A percentile compares a stretch with the other conserved stretches of the same genome.
phyloP scores from a whole-genome alignment of 2,329 filamentous ascomycete species.

The Fusarium liriodendri region DNA sequence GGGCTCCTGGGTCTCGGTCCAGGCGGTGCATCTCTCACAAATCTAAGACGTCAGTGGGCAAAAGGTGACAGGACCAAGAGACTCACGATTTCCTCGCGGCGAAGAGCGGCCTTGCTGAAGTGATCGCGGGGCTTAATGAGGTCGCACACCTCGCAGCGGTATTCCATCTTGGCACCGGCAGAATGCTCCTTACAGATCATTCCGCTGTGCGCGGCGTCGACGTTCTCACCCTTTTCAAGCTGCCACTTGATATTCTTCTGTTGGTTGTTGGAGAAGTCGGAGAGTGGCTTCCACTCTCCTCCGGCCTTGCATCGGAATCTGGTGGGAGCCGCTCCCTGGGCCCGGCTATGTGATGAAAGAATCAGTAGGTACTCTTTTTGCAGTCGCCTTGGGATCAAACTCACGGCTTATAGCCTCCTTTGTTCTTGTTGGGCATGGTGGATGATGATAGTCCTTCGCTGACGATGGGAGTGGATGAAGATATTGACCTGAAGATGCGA shows the following conservation, averaged over 20 bases:
- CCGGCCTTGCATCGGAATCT: constrained; percentile 52
- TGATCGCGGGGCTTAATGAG: constrained; percentile 41
- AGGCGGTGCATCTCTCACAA: constrained; percentile 51
- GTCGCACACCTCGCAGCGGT: constrained; percentile 48
- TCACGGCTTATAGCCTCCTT: constrained; percentile 25
- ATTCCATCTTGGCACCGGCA: constrained; percentile 37
- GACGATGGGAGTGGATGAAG: background rate
- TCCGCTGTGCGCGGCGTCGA: constrained; percentile 48
- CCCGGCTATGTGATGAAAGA: constrained; percentile 2
- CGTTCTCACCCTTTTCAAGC: constrained; percentile 1
- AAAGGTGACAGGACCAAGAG: background rate
- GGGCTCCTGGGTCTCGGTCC: constrained; percentile 51
- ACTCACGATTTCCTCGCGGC: constrained; percentile 47
- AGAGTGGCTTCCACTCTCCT: constrained; percentile 49
- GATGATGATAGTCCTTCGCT: background rate
- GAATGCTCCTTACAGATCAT: constrained; percentile 53
- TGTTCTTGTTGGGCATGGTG: constrained; percentile 22
- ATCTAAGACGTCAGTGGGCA: constrained; percentile 39
- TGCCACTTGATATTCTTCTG: constrained; percentile 41
- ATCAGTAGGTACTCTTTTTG: background rate
- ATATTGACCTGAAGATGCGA: background rate
- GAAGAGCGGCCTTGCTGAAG: constrained; percentile 46
- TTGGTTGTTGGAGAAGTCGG: constrained; percentile 49
- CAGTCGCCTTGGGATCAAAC: background rate
- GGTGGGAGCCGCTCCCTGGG: background rate